Evolutionary conservation across 805 yeast genomes (phyloP).

Genomic region (Candida parachauliodes): DNA sequence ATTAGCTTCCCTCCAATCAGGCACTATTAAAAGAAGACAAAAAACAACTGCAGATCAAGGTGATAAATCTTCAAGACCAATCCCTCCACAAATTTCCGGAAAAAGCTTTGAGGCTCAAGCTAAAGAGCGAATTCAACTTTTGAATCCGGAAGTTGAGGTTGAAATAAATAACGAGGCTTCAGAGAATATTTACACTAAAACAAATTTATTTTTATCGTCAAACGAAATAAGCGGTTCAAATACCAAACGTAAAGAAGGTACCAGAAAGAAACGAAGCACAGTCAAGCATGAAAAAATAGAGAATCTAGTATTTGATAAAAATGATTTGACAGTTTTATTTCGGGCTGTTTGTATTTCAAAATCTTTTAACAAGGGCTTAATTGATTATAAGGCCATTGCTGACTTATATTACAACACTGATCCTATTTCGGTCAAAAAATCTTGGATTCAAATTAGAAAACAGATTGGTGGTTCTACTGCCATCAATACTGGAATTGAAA

Average conservation of each 20-base stretch:
- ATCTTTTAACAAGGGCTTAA: slow-evolving; percentile 51
- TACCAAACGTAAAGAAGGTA: neutral
- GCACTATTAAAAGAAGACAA: neutral
- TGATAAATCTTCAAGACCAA: neutral
- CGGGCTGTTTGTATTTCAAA: slow-evolving; percentile 67
- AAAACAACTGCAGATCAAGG: neutral
- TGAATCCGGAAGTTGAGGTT: neutral
- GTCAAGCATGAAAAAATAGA: too few species aligned
- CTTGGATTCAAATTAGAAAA: slow-evolving; percentile 69
- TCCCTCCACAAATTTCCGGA: slow-evolving; percentile 1
- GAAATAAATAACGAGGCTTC: neutral
- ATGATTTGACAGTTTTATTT: slow-evolving; percentile 53
- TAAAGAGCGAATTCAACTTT: slow-evolving; percentile 1
- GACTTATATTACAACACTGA: slow-evolving; percentile 40
- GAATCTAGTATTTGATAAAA: slow-evolving; percentile 26
- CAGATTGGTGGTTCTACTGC: slow-evolving; percentile 42
- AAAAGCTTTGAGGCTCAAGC: slow-evolving; percentile 3
- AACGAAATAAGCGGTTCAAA: neutral
- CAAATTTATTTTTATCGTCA: neutral
- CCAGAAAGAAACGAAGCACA: neutral
- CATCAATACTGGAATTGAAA: slow-evolving; percentile 56
- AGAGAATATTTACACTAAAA: neutral
- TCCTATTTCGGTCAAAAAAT: slow-evolving; percentile 48
- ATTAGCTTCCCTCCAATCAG: slow-evolving; percentile 17
- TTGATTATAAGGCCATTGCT: slow-evolving; percentile 65